Percentiles rank a stretch among this genome's conserved stretches.
phyloP scores from a whole-genome alignment of 768 basidiomycete species.

The Termitomyces sp. region DNA sequence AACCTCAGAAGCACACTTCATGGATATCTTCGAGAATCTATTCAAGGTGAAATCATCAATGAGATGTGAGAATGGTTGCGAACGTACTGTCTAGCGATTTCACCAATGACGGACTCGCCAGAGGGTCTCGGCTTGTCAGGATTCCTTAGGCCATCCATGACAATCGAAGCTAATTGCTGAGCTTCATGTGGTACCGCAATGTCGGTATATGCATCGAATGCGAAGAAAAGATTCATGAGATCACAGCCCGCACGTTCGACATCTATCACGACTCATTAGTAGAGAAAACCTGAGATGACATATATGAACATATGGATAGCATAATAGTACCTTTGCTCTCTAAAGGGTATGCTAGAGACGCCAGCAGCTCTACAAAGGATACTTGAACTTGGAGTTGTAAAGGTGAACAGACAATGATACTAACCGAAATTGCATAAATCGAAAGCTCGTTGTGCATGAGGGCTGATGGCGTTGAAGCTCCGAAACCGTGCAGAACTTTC shows the following conservation, averaged over 20 bases:
- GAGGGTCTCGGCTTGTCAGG: slow-evolving; percentile 31
- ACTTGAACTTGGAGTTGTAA: neutral
- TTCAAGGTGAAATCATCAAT: neutral
- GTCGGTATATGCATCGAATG: slow-evolving; percentile 52
- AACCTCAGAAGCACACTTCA: neutral
- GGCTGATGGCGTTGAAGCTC: slow-evolving; percentile 32
- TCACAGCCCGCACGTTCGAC: slow-evolving; percentile 38
- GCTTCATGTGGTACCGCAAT: slow-evolving; percentile 28
- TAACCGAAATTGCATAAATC: slow-evolving; percentile 39
- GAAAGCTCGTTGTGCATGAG: slow-evolving; percentile 36
- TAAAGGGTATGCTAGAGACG: slow-evolving; percentile 35
- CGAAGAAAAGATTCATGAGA: slow-evolving; percentile 49
- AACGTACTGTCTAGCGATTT: slow-evolving; percentile 39
- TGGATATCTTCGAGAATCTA: neutral
- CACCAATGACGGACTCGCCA: slow-evolving; percentile 35
- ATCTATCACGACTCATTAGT: slow-evolving; percentile 10
- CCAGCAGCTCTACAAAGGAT: slow-evolving; percentile 21
- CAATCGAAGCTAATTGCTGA: slow-evolving; percentile 26
- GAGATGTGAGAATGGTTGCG: neutral
- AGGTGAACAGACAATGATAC: slow-evolving; percentile 9
- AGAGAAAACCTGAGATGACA: neutral
- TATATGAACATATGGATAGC: neutral
- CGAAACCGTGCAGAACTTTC: slow-evolving; percentile 37
- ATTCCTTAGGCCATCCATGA: slow-evolving; percentile 38
- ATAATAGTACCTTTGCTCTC: slow-evolving; percentile 27